Conservation (phyloP, 2,329 filamentous ascomycete species). For the Geosmithia putterillii region DNA sequence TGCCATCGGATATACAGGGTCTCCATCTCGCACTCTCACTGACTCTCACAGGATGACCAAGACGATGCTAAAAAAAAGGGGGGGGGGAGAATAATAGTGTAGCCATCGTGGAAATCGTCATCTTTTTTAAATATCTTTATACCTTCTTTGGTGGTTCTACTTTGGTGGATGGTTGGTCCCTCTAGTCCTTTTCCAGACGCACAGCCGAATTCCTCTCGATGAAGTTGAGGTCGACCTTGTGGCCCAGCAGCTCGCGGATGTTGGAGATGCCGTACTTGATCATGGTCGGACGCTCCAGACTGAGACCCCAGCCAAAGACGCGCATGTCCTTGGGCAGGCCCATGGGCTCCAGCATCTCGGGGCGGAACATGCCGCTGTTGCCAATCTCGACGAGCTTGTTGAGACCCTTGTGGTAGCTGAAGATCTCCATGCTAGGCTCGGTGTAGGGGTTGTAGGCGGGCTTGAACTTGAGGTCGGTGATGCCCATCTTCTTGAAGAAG, state of each 20-base stretch:
- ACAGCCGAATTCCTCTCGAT: constrained; percentile 88
- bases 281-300: constrained; percentile 91
- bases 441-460: constrained; percentile 90
- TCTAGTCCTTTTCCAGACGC: constrained; percentile 70
- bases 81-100: too few relatives aligned
- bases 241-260: constrained; percentile 82
- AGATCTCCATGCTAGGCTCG: constrained; percentile 96
- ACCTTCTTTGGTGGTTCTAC: background rate
- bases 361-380: constrained; percentile 97
- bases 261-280: constrained; percentile 88
- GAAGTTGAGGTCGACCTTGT: constrained; percentile 91
- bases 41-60: too few relatives aligned
- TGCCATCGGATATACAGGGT: too few relatives aligned
- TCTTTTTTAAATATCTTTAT: background rate
- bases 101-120: background rate
- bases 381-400: constrained; percentile 94
- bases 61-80: too few relatives aligned
- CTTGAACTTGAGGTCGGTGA: constrained; percentile 79
- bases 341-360: constrained; percentile 95
- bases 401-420: constrained; percentile 83
- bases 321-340: constrained; percentile 82
- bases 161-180: background rate
- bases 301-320: constrained; percentile 89
- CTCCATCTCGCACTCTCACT: background rate
- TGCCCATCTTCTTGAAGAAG: constrained; percentile 95